Base-by-base conservation (phyloP, 805 yeast genomes). In the Wickerhamomyces ciferrii region DNA sequence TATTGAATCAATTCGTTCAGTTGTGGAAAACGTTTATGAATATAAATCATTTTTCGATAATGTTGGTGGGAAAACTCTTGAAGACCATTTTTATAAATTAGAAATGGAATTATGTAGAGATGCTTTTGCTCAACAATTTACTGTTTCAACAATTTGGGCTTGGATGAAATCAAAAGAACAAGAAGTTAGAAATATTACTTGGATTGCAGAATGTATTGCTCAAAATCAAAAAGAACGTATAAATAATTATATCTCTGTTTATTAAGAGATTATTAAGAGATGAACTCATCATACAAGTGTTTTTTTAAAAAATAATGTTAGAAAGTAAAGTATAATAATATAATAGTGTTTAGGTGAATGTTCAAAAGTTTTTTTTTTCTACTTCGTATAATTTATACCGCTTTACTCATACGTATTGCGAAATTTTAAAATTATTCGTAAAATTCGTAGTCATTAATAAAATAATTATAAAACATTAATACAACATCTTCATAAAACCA, bases 201-300 rank as follows among this genome's bases (percentile, higher is more conserved):
- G 99, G 99, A 92, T 94, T 47, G 96, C 98, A 43, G 99, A 94
- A 71, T 94, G 99, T 74, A 94, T 94, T 71, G 97, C 98, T 29
- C 99, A 95, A 68, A 91, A 90, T 65, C 99, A 94, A 75, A 88
- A 90, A 71, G 95, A 88, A 63, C 81, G 97, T 66, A 88, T 94
- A 54, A 83, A 85, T 58, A 88, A 87, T 66, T 95, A 90, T 65
- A 90, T 95, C 50, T 74, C 95, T 39, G 97, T 92, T 37, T 89
- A 83, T 57, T 90, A 71, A 59, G 11, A 21, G 19, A 32, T 27
- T 9, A 27, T 13, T 8, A 27, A n/a, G n/a, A n/a, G n/a, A n/a
- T n/a, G n/a, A n/a, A n/a, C n/a, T n/a, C n/a, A n/a, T n/a, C n/a
- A n/a, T n/a, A n/a, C n/a, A n/a, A n/a, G n/a, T n/a, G n/a, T n/a